These are phyloP conservation scores for Papiliotrema fonsecae DNA, from an alignment of 1,284 basidiomycete species.

Conservation along the genomic window DNA sequence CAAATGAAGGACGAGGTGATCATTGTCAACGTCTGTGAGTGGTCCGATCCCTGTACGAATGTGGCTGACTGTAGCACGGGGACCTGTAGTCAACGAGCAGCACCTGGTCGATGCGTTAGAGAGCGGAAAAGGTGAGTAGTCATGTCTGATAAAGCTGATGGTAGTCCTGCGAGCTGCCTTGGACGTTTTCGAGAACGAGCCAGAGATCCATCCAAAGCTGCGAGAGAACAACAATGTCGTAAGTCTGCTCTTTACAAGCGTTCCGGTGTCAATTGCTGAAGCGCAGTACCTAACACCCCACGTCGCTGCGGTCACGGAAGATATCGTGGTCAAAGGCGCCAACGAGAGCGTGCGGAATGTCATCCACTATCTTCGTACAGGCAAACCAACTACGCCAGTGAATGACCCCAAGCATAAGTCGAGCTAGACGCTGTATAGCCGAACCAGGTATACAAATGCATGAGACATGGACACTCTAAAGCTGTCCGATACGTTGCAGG, in stretches of 20 bases:
- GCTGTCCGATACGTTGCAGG: slow-evolving; percentile 59
- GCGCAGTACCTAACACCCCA: slow-evolving; percentile 8
- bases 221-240: slow-evolving; percentile 24
- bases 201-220: slow-evolving; percentile 23
- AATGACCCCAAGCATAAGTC: too few species aligned
- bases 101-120: slow-evolving; percentile 26
- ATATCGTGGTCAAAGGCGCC: slow-evolving; percentile 1
- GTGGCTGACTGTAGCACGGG: slow-evolving; percentile 8
- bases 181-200: slow-evolving; percentile 32
- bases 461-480: slow-evolving; percentile 31
- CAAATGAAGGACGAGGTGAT: slow-evolving; percentile 25
- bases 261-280: neutral
- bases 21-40: slow-evolving; percentile 23
- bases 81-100: slow-evolving; percentile 18
- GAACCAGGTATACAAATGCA: neutral
- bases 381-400: slow-evolving; percentile 13
- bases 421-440: too few species aligned
- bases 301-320: slow-evolving; percentile 5
- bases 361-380: slow-evolving; percentile 11
- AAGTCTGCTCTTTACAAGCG: slow-evolving; percentile 4
- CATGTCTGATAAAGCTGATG: neutral
- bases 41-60: neutral
- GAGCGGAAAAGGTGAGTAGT: slow-evolving; percentile 22
- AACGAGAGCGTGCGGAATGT: slow-evolving; percentile 10
- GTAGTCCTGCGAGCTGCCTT: slow-evolving; percentile 27